Conservation (phyloP, 176 grass and related monocot genomes). For the Typha latifolia region DNA sequence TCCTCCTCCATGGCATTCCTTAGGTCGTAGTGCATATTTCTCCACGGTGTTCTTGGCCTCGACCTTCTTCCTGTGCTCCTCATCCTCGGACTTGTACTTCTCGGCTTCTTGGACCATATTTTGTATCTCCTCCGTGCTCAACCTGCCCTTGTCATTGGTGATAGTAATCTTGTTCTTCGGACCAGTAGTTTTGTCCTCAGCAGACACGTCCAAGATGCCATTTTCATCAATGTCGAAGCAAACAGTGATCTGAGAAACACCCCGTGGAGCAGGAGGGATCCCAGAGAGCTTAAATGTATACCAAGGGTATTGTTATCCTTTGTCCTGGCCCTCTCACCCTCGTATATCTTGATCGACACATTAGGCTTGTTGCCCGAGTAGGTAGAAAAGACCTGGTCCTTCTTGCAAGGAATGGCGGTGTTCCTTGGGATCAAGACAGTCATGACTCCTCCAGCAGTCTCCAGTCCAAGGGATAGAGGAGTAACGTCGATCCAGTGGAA, state of each 20-base stretch:
- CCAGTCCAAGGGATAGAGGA: constrained; percentile 48
- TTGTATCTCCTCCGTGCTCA: constrained; percentile 47
- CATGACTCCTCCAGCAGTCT: constrained; percentile 46
- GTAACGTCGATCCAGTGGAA: constrained; percentile 32
- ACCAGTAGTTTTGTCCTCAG: constrained; percentile 42
- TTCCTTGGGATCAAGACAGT: constrained; percentile 46
- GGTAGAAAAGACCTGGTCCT: constrained; percentile 54
- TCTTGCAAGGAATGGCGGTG: constrained; percentile 45
- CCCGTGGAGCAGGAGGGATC: constrained; percentile 42
- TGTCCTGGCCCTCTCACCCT: constrained; percentile 39
- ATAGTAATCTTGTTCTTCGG: constrained; percentile 55
- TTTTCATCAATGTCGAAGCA: constrained; percentile 54
- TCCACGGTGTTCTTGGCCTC: constrained; percentile 38
- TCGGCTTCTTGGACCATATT: constrained; percentile 45
- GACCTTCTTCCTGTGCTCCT: constrained; percentile 48
- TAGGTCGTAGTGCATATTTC: constrained; percentile 50
- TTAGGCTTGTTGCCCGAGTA: constrained; percentile 40
- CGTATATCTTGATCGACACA: constrained; percentile 46
- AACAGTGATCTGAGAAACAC: constrained; percentile 44
- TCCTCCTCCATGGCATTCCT: constrained; percentile 47
- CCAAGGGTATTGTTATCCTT: constrained; percentile 51
- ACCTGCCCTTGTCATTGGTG: constrained; percentile 44
- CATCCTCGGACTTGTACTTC: constrained; percentile 50
- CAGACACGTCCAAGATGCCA: constrained; percentile 39
- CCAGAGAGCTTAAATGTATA: constrained; percentile 41